Conservation (phyloP, 371 early-diverging fungal genomes). For the Scutellospora calospora region DNA sequence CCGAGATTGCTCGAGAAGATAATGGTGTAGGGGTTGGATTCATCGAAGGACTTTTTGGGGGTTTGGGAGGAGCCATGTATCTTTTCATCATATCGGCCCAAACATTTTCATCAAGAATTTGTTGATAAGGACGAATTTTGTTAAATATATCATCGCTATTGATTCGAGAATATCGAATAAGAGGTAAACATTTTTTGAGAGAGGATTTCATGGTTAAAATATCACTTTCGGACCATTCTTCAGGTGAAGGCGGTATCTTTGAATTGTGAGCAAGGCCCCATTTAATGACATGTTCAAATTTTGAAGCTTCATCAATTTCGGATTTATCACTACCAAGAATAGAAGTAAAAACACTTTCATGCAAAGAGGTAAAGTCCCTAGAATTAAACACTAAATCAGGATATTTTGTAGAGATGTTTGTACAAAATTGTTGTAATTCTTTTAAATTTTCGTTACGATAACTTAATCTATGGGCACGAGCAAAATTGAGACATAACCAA, state of each 20-base stretch:
- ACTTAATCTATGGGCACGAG: no score
- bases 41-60: no score
- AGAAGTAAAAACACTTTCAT: background rate
- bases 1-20: no score
- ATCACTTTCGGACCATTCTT: background rate
- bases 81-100: no score
- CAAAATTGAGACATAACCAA: no score
- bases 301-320: background rate
- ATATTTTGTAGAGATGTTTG: background rate
- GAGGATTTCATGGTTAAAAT: background rate
- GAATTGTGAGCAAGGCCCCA: slow-evolving; percentile 16
- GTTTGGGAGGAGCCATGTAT: no score
- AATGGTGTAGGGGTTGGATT: no score
- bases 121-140: slow-evolving; percentile 13
- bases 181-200: background rate
- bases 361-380: slow-evolving; percentile 5
- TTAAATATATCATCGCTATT: background rate
- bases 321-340: background rate
- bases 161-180: slow-evolving; percentile 5
- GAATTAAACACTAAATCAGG: slow-evolving; percentile 19
- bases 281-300: slow-evolving; percentile 17
- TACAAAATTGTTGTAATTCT: background rate
- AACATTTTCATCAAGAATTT: background rate
- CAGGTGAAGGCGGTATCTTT: background rate
- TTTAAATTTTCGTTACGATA: background rate